phyloP scores from a whole-genome alignment of 305 asterid species.

The Fraxinus floribunda region DNA sequence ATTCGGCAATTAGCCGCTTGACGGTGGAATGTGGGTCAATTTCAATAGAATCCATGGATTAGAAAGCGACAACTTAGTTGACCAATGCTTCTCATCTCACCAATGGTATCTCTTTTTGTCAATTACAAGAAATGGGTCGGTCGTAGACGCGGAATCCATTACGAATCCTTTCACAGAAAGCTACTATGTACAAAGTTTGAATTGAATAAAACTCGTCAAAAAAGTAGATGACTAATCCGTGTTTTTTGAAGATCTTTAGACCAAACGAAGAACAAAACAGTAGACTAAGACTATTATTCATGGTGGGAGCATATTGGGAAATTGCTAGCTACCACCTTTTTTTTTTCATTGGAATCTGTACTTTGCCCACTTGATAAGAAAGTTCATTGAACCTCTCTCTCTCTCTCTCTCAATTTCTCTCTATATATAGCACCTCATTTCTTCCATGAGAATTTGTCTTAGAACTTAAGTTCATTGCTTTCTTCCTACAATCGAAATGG shows the following conservation, averaged over 20 bases:
- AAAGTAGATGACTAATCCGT: background rate
- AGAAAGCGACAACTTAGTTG: background rate
- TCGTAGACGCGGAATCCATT: background rate
- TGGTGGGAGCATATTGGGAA: too few species aligned
- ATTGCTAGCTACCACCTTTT: background rate
- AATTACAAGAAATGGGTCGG: background rate
- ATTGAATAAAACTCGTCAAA: background rate
- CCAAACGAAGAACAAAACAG: too few species aligned
- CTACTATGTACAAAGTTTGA: too few species aligned
- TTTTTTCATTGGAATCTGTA: conserved; percentile 28
- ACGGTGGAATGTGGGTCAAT: too few species aligned
- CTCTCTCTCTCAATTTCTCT: background rate
- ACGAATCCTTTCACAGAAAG: too few species aligned
- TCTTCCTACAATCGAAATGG: conserved; percentile 26
- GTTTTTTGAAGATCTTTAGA: too few species aligned
- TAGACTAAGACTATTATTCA: too few species aligned
- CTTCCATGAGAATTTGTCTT: background rate
- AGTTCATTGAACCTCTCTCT: background rate
- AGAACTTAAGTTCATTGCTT: background rate
- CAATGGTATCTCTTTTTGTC: background rate
- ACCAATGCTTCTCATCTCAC: background rate
- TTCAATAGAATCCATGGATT: too few species aligned
- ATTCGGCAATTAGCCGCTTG: conserved; percentile 11
- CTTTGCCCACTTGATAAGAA: conserved; percentile 13
- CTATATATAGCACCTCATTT: conserved; percentile 19